Base-by-base conservation (phyloP, 345 rosid genomes). In the Boechera retrofracta region DNA sequence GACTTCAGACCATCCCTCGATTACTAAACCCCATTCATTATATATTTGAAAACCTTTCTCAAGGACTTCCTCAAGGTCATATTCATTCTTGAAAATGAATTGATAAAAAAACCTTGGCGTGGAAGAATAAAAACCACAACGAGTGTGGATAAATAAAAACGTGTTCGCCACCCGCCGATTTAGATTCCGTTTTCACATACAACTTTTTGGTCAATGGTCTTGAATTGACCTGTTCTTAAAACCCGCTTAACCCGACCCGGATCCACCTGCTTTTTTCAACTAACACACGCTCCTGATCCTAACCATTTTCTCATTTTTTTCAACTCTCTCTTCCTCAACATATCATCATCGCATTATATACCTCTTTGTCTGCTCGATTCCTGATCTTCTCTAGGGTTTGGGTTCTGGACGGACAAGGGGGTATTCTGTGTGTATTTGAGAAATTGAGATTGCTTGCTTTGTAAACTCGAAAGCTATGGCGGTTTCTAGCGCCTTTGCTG, bases 101-200 rank as follows among this genome's bases (percentile, higher is more conserved):
- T 21, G 24, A 21, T 21, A 29, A 51, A 18, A 44, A 12, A 52
- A 39, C 15, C 4, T 64, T 11, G 18, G 39, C 69, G 69, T 62
- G 47, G 64, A 64, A 33, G 26, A 39, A 52, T 9, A 49, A 60
- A 62, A 51, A 4, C 32, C 4, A 52, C 4, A 35, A 57, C 21
- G 81, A 78, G 84, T 82, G 82, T 82, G 88, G 31, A 32, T 54
- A 15, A 86, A 86, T 79, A 85, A 32, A 49, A 85, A 83, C 84
- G 87, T 82, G 85, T 5, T 10, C 24, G 48, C 60, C 82, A 78
- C 48, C 78, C 59, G 78, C 89, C 84, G 83, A 85, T 80, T 80
- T 77, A 38, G 82, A 87, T 42, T 64, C 38, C 72, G 32, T 67
- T 66, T 64, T 54, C 77, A 39, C 42, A 2, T 39, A 7, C 8